Evolutionary conservation across 177 flowering plant species (phyloP), one percentile per base, ranked within the genome.

Genomic region (Vitis hybrid): DNA sequence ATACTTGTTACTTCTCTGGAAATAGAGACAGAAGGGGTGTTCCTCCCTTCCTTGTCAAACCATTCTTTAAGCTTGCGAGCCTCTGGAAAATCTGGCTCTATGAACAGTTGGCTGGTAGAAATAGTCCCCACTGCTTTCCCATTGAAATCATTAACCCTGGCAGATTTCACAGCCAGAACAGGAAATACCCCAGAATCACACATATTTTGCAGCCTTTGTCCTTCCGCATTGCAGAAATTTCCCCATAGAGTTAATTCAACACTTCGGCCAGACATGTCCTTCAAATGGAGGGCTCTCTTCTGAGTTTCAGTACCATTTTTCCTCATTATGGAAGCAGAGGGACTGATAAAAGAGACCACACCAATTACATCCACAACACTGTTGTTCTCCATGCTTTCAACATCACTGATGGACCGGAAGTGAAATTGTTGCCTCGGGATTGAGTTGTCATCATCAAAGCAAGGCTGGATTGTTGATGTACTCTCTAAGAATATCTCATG

Each of bases 171-270:
- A 31, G 98, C 99, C 75, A 96, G 74, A 76, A 96, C 88, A 64
- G 98, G 98, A 72, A 73, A 88, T 1, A 16, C 57, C 13, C 98
- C 99, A 59, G 92, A 78, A 74, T 94, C 98, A 71, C 97, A 88
- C 77, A 88, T 74, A 50, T 49, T 73, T 74, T 96, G 97, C 53
- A 96, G 79, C 50, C 76, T 78, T 70, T 86, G 92, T 52, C 98
- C 99, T 75, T 92, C 99, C 12, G 83, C 82, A 80, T 79, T 87
- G 85, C 97, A 92, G 26, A 89, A 79, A 53, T 79, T 84, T 26
- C 98, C 99, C 99, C 99, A 96, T 3, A 96, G 59, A 16, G 97
- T 92, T 56, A 94, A 56, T 69, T 96, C 99, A 66, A 92, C 93
- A 81, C 98, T 92, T 75, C 91, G 81, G 26, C 93, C 96, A 68